Conservation (phyloP, 495 filamentous ascomycete genomes). For the Penicillium desertorum region DNA sequence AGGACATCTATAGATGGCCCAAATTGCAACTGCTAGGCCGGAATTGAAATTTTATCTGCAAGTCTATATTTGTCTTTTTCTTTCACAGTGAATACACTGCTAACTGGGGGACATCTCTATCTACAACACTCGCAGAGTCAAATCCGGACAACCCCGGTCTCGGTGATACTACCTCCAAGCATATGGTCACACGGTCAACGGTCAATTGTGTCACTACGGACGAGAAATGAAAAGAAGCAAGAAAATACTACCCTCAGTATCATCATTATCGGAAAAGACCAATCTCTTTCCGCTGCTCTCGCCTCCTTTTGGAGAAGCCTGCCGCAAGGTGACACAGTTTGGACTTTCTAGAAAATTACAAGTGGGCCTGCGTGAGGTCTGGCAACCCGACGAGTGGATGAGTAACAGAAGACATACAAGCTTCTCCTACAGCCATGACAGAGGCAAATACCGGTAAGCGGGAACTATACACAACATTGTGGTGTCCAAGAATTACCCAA, state of each 20-base stretch:
- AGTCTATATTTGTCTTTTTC: neutral
- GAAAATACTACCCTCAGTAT: conserved; percentile 12
- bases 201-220: conserved; percentile 16
- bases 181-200: conserved; percentile 11
- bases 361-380: conserved; percentile 18
- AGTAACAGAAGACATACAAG: conserved; percentile 28
- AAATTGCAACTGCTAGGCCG: neutral
- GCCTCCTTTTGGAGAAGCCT: conserved; percentile 7
- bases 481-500: conserved; percentile 2
- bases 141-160: conserved; percentile 12
- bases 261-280: neutral
- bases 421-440: conserved; percentile 5
- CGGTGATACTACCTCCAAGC: conserved; percentile 11
- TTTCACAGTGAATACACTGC: neutral
- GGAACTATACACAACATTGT: conserved; percentile 8
- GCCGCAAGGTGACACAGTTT: conserved; percentile 10
- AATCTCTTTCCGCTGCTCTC: conserved; percentile 11
- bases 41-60: neutral
- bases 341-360: conserved; percentile 29
- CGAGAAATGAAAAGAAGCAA: neutral
- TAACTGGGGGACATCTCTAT: neutral
- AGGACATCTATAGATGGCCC: neutral
- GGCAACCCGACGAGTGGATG: conserved; percentile 14
- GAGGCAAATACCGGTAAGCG: conserved; percentile 6
- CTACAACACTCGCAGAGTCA: conserved; percentile 2